These are phyloP conservation scores for Mycena metata DNA, from an alignment of 768 basidiomycete genomes.

Conservation along the genomic window DNA sequence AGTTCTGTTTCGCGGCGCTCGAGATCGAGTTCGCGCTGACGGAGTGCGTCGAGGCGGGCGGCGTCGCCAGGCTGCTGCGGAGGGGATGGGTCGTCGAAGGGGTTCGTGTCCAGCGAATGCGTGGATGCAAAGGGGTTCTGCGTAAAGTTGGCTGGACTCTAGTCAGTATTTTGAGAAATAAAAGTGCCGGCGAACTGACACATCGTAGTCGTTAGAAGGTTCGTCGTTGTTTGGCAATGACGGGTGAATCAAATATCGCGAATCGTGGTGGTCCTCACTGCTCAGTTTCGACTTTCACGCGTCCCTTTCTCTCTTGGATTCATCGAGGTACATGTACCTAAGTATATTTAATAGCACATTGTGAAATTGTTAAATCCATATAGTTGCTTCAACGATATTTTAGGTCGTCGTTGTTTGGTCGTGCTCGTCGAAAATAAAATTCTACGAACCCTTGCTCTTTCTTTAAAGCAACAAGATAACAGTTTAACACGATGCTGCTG, in stretches of 20 bases:
- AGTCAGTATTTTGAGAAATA: not conserved
- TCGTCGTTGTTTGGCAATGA: not conserved
- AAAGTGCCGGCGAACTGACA: not conserved
- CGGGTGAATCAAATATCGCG: not conserved
- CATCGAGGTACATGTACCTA: too few relatives aligned
- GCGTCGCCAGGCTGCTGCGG: slow-evolving; percentile 53
- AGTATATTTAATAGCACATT: too few relatives aligned
- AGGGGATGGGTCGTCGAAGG: slow-evolving; percentile 87
- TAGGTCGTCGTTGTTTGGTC: too few relatives aligned
- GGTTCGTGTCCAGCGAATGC: slow-evolving; percentile 88
- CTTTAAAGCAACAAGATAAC: too few relatives aligned
- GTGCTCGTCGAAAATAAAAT: too few relatives aligned
- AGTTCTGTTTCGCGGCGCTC: slow-evolving; percentile 84
- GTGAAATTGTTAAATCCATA: too few relatives aligned
- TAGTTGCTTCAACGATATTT: too few relatives aligned
- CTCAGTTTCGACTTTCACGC: too few relatives aligned
- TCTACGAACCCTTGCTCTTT: too few relatives aligned
- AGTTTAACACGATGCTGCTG: too few relatives aligned
- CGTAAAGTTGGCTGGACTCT: slow-evolving; percentile 51
- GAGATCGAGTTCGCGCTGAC: slow-evolving; percentile 84
- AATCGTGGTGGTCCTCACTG: too few relatives aligned
- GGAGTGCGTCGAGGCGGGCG: slow-evolving; percentile 73
- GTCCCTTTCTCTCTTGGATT: too few relatives aligned
- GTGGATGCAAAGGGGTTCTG: slow-evolving; percentile 90
- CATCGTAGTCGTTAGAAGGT: slow-evolving; percentile 14